phyloP scores from a whole-genome alignment of 73 alveolate genomes.

The Paramecium tetraurelia region DNA sequence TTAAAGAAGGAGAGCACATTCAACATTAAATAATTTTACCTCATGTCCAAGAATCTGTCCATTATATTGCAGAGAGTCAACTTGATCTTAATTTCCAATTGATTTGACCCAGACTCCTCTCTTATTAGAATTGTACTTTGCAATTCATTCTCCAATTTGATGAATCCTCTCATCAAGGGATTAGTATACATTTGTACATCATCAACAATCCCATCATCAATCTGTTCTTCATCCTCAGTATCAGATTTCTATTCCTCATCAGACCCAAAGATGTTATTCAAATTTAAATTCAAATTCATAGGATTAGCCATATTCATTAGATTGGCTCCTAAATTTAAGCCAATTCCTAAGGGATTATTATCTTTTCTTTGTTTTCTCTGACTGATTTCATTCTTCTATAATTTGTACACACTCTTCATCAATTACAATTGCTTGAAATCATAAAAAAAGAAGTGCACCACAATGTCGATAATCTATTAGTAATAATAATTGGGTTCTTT shows the following conservation, averaged over 20 bases:
- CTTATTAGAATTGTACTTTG: not conserved
- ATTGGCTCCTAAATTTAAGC: slow-evolving; percentile 1
- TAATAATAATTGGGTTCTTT: not conserved
- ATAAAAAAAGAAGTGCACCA: not conserved
- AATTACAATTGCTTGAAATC: not conserved
- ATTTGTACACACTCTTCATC: not conserved
- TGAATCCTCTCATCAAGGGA: slow-evolving; percentile 61
- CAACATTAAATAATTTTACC: slow-evolving; percentile 46
- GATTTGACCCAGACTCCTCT: slow-evolving; percentile 41
- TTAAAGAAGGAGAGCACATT: slow-evolving; percentile 42
- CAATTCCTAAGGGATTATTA: not conserved
- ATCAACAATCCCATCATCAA: slow-evolving; percentile 20
- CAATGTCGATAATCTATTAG: not conserved
- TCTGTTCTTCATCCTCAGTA: slow-evolving; percentile 35
- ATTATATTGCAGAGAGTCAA: slow-evolving; percentile 43
- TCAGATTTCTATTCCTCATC: slow-evolving; percentile 26
- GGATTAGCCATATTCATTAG: not conserved
- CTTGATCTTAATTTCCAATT: slow-evolving; percentile 55
- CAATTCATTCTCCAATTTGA: slow-evolving; percentile 45
- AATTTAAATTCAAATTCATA: not conserved
- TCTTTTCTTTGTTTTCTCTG: slow-evolving; percentile 8
- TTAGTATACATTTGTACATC: slow-evolving; percentile 42
- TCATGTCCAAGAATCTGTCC: slow-evolving; percentile 59
- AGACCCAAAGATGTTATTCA: not conserved
- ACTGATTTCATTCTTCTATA: not conserved